Evolutionary conservation across 257 asterid genomes (phyloP).

Genomic region (Solanum appendiculatum): DNA sequence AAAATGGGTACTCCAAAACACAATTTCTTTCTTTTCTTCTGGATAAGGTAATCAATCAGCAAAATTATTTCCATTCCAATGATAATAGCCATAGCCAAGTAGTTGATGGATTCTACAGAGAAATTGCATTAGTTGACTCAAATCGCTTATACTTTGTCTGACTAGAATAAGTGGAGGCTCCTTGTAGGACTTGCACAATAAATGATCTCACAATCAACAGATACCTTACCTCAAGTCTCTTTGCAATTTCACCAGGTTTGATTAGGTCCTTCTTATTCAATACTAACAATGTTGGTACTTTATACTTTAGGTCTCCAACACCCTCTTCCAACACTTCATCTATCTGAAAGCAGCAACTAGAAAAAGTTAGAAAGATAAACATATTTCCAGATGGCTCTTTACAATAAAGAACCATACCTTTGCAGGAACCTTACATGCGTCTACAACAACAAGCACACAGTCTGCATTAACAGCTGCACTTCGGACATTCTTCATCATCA

Average conservation of each 20-base stretch:
- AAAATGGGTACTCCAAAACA: neutral
- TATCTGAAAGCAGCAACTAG: slow-evolving; percentile 35
- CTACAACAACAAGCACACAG: slow-evolving; percentile 82
- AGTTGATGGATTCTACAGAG: neutral
- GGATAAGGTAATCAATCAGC: neutral
- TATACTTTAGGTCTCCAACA: slow-evolving; percentile 46
- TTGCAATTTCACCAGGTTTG: slow-evolving; percentile 97
- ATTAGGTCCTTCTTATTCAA: slow-evolving; percentile 91
- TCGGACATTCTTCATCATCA: slow-evolving; percentile 97
- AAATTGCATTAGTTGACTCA: neutral
- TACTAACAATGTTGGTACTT: slow-evolving; percentile 71
- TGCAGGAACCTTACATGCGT: slow-evolving; percentile 71
- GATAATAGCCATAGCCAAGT: neutral
- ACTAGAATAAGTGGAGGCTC: neutral
- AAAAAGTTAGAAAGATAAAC: neutral
- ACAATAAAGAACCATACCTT: slow-evolving; percentile 37
- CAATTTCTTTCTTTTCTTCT: neutral
- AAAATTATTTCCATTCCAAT: neutral
- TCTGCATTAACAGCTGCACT: slow-evolving; percentile 90
- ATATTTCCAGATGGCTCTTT: neutral
- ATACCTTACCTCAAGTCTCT: slow-evolving; percentile 68
- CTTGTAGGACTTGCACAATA: neutral
- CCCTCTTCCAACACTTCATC: slow-evolving; percentile 80
- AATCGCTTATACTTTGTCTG: neutral
- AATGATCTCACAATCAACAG: neutral